Evolutionary conservation across 2,329 filamentous ascomycete genomes (phyloP).

Genomic region (Apiospora pterosperma): DNA sequence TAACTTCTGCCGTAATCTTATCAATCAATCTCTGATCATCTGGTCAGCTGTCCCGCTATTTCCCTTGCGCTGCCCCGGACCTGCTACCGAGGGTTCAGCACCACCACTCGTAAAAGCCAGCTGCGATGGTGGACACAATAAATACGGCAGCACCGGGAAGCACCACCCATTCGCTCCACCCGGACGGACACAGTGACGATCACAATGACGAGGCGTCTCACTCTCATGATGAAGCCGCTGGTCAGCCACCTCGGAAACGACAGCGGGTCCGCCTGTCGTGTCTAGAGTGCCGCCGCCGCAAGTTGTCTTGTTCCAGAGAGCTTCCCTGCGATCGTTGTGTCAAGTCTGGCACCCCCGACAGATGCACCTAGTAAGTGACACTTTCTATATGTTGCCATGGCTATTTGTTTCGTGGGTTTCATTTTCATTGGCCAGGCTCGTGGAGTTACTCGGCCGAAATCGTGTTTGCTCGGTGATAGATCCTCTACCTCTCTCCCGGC

Average conservation of each 20-base stretch:
- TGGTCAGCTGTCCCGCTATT: background rate
- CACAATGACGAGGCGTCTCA: constrained; percentile 7
- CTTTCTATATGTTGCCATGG: background rate
- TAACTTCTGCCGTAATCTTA: background rate
- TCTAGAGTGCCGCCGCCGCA: constrained; percentile 57
- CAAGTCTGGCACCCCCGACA: constrained; percentile 58
- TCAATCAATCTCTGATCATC: background rate
- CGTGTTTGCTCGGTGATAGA: background rate
- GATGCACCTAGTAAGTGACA: constrained; percentile 46
- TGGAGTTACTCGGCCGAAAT: background rate
- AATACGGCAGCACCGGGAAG: background rate
- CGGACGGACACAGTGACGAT: constrained; percentile 22
- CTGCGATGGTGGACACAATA: background rate
- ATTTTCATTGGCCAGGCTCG: background rate
- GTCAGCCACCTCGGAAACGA: constrained; percentile 49
- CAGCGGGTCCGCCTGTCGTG: constrained; percentile 59
- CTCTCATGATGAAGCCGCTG: background rate
- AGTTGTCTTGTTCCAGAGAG: constrained; percentile 59
- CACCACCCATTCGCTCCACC: background rate
- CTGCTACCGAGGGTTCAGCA: background rate
- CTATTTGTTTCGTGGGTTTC: background rate
- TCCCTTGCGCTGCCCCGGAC: background rate
- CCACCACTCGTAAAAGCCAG: background rate
- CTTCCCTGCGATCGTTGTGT: constrained; percentile 60
- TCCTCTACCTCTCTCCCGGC: constrained; percentile 20